Evolutionary conservation across 441 rosid species (phyloP).

Genomic region (Brassica balearica): DNA sequence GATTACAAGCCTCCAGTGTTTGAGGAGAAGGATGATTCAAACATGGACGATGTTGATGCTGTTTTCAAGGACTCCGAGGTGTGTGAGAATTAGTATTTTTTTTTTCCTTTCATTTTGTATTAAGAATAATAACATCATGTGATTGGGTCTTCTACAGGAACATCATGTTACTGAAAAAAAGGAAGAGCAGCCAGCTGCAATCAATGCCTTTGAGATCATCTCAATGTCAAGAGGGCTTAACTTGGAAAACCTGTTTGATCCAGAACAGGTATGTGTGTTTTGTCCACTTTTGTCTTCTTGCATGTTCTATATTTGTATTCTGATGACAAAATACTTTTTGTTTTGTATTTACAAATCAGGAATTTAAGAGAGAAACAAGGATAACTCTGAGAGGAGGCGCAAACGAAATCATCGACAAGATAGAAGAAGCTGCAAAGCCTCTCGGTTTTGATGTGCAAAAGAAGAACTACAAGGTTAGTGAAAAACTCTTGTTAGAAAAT

Average conservation of each 20-base stretch:
- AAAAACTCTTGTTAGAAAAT: background rate
- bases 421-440: slow-evolving; percentile 9
- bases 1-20: slow-evolving; percentile 56
- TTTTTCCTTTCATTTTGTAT: background rate
- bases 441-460: slow-evolving; percentile 4
- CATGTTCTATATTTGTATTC: background rate
- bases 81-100: slow-evolving; percentile 33
- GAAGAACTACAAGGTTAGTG: slow-evolving; percentile 12
- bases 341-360: background rate
- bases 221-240: slow-evolving; percentile 93
- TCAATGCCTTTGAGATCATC: slow-evolving; percentile 93
- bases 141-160: slow-evolving; percentile 55
- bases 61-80: slow-evolving; percentile 82
- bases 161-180: slow-evolving; percentile 88
- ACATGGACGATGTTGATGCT: slow-evolving; percentile 89
- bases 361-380: slow-evolving; percentile 7
- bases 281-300: background rate
- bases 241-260: slow-evolving; percentile 78
- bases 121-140: slow-evolving; percentile 3
- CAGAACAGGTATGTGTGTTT: slow-evolving; percentile 67
- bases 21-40: slow-evolving; percentile 72
- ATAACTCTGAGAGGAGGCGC: background rate
- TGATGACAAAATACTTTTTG: background rate
- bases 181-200: slow-evolving; percentile 77
- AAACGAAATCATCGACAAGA: background rate